These are phyloP conservation scores for Bolboschoenoplectus hybrid DNA, from an alignment of 202 grass and related monocot genomes.

Conservation along the genomic window DNA sequence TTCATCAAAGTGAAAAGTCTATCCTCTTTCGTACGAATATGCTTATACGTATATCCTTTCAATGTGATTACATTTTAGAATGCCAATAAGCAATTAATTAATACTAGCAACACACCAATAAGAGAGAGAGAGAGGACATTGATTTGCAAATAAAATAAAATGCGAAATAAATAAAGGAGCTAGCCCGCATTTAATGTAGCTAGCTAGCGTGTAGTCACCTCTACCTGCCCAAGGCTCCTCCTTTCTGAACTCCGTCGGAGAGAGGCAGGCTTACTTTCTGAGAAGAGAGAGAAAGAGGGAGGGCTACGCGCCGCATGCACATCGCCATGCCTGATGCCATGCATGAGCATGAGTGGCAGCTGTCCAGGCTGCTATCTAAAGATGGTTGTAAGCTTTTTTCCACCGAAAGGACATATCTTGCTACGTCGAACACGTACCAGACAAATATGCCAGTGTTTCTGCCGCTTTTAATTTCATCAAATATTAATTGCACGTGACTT, in stretches of 20 bases:
- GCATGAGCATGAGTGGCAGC: slow-evolving; percentile 21
- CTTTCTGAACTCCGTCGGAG: not conserved
- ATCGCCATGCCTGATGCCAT: not conserved
- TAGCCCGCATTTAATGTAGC: slow-evolving; percentile 1
- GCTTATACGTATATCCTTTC: no score
- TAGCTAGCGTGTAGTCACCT: slow-evolving; percentile 31
- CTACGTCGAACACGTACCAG: slow-evolving; percentile 13
- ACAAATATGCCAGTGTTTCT: slow-evolving; percentile 36
- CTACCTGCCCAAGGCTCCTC: not conserved
- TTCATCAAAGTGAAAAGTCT: no score
- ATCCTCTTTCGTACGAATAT: no score
- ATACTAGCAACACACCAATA: no score
- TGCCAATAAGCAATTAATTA: no score
- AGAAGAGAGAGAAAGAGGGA: not conserved
- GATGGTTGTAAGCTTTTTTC: slow-evolving; percentile 26
- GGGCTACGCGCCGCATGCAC: slow-evolving; percentile 22
- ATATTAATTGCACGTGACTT: slow-evolving; percentile 7
- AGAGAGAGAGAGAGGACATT: not conserved
- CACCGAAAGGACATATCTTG: slow-evolving; percentile 17
- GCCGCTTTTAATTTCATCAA: not conserved
- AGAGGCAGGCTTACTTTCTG: slow-evolving; percentile 17
- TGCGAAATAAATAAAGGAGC: not conserved
- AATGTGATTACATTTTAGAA: no score
- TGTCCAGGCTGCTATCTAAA: not conserved
- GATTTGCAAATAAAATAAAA: not conserved